Conservation (phyloP, 2,329 filamentous ascomycete species). For the Microdochium trichocladiopsis region DNA sequence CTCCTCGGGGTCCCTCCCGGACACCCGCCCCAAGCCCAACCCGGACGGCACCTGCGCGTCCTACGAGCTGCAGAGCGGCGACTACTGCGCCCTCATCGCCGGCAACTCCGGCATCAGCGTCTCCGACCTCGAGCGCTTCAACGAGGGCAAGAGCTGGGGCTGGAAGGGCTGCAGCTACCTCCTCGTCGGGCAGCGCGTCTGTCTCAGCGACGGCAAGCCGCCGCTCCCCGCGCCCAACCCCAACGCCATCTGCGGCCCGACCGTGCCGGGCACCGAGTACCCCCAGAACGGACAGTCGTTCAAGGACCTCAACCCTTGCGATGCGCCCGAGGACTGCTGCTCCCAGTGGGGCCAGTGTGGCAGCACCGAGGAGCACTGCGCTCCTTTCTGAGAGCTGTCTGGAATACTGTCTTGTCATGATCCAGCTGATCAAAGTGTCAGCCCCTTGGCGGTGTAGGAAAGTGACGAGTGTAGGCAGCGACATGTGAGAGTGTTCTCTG, state of each 20-base stretch:
- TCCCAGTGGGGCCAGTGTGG: constrained; percentile 2
- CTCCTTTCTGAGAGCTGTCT: background rate
- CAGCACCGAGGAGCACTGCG: background rate
- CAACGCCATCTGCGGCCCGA: constrained; percentile 11
- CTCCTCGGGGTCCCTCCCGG: constrained; percentile 23
- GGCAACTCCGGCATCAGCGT: constrained; percentile 9
- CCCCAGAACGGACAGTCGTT: constrained; percentile 1
- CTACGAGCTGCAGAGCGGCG: constrained; percentile 20
- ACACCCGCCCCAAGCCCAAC: constrained; percentile 22
- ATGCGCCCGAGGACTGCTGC: constrained; percentile 5
- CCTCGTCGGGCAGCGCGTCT: constrained; percentile 9
- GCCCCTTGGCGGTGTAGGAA: too few relatives aligned
- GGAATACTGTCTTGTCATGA: too few relatives aligned
- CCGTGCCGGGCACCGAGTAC: constrained; percentile 4
- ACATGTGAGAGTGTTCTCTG: too few relatives aligned
- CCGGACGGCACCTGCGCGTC: constrained; percentile 26
- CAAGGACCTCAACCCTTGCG: constrained; percentile 4
- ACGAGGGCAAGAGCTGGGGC: constrained; percentile 13
- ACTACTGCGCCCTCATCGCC: constrained; percentile 24
- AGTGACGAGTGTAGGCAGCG: too few relatives aligned
- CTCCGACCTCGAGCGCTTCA: constrained; percentile 8
- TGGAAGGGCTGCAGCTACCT: constrained; percentile 10
- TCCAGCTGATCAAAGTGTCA: too few relatives aligned
- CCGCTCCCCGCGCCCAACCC: constrained; percentile 10
- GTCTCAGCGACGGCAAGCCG: constrained; percentile 11